Evolutionary conservation across 495 filamentous ascomycete genomes (phyloP).

Genomic region (Immersiella caudata): DNA sequence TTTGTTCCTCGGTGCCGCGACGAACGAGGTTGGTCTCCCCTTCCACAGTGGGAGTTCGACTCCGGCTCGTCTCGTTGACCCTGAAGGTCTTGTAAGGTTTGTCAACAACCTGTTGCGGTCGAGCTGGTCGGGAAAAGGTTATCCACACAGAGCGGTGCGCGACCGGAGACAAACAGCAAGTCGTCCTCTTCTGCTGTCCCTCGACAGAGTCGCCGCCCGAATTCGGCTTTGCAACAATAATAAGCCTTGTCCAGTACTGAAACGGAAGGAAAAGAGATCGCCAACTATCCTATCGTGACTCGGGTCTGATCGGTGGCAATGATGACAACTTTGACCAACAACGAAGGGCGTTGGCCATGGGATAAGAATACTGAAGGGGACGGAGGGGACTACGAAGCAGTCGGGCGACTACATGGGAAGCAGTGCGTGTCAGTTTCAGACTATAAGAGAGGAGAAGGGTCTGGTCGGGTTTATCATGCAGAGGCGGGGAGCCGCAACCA

Average conservation of each 20-base stretch:
- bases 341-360: not conserved
- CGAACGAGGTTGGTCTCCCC: not conserved
- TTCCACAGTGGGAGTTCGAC: not conserved
- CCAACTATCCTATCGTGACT: not conserved
- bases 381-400: conserved; percentile 5
- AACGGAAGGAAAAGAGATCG: not conserved
- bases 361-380: conserved; percentile 13
- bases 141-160: not conserved
- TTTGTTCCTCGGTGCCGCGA: not conserved
- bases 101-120: not conserved
- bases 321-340: not conserved
- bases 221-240: not conserved
- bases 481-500: conserved; percentile 7
- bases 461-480: not conserved
- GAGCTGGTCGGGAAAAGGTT: not conserved
- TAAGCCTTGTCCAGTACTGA: not conserved
- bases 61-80: not conserved
- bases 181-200: not conserved
- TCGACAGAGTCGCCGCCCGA: not conserved
- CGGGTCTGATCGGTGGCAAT: not conserved
- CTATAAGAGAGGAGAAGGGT: not conserved
- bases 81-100: not conserved
- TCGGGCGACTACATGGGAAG: conserved; percentile 13
- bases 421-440: not conserved
- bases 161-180: not conserved